phyloP scores from a whole-genome alignment of 164 flowering plant genomes.

The Annona squamosa region DNA sequence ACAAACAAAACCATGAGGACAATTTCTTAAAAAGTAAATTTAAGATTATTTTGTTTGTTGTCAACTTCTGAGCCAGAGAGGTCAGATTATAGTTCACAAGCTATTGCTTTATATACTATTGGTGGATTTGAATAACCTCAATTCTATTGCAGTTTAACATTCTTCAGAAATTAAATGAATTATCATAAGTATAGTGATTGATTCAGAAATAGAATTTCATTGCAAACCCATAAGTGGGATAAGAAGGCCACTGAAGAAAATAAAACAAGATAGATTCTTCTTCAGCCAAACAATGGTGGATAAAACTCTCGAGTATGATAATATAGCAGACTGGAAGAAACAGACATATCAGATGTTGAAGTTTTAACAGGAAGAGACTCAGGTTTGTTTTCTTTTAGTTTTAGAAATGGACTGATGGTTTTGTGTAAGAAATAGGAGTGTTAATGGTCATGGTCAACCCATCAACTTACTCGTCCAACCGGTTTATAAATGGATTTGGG shows the following conservation, averaged over 20 bases:
- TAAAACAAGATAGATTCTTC: neutral
- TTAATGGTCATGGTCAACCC: too few species aligned
- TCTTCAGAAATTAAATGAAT: neutral
- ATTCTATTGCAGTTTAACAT: neutral
- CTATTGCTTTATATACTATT: too few species aligned
- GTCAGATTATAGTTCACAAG: neutral
- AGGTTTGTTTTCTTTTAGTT: neutral
- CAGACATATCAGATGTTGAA: neutral
- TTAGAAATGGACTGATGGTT: neutral
- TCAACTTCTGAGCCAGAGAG: too few species aligned
- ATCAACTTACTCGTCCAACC: too few species aligned
- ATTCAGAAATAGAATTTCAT: slow-evolving; percentile 1
- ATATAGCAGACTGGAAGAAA: neutral
- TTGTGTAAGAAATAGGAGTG: neutral
- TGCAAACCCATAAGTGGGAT: neutral
- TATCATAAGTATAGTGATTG: neutral
- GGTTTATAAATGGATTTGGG: too few species aligned
- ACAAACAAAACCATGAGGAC: slow-evolving; percentile 4
- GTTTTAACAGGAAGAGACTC: neutral
- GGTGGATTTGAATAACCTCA: neutral
- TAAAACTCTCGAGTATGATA: neutral
- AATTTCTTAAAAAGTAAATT: neutral
- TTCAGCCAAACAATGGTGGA: neutral
- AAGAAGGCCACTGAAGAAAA: neutral
- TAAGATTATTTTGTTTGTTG: neutral